Conservation (phyloP, 345 rosid genomes). For the Capsella bursapastoris region DNA sequence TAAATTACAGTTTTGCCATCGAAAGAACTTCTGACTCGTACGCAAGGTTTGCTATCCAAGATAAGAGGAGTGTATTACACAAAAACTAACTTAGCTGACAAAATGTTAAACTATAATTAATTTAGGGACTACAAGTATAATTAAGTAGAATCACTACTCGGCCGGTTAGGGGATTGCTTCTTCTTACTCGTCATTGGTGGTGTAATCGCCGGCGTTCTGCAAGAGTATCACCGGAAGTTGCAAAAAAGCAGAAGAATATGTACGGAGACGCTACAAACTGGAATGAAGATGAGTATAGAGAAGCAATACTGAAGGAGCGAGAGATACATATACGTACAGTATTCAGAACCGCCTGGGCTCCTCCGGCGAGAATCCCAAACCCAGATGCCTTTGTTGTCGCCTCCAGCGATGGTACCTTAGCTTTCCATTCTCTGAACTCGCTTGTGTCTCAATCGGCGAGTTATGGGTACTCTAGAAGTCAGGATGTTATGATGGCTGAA, state of each 20-base stretch:
- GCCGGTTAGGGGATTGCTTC: neutral
- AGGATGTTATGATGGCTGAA: conserved; percentile 50
- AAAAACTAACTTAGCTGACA: no score
- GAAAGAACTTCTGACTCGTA: no score
- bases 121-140: neutral
- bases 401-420: conserved; percentile 81
- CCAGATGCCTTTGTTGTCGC: conserved; percentile 71
- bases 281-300: conserved; percentile 79
- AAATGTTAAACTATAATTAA: neutral
- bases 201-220: conserved; percentile 27
- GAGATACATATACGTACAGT: conserved; percentile 71
- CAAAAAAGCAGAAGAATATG: conserved; percentile 41
- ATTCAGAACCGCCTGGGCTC: conserved; percentile 82
- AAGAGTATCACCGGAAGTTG: neutral
- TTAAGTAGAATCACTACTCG: neutral
- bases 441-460: conserved; percentile 62
- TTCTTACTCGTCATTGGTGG: conserved; percentile 3
- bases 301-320: conserved; percentile 68
- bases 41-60: no score
- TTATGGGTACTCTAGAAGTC: conserved; percentile 38
- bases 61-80: no score
- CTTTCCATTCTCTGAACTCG: conserved; percentile 72
- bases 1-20: no score
- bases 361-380: conserved; percentile 54
- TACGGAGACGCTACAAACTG: conserved; percentile 76